A percentile compares a stretch with the other conserved stretches of the same genome.
Conservation (phyloP, 306 rosid genomes). For the Sicyos edulis region DNA sequence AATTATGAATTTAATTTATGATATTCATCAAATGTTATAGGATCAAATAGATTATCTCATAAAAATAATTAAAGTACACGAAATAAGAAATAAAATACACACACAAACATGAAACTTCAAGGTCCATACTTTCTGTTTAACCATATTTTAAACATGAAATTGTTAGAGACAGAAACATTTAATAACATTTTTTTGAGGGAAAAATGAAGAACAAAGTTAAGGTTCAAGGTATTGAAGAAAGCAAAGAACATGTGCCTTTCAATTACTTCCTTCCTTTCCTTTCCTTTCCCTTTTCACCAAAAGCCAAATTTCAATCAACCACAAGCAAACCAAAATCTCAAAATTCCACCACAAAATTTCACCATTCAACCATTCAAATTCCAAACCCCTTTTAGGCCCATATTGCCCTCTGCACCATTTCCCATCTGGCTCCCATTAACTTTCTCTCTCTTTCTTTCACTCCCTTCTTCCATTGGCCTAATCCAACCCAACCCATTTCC, state of each 20-base stretch:
- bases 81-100: too few species aligned
- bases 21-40: too few species aligned
- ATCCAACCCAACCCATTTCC: not conserved
- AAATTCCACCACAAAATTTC: not conserved
- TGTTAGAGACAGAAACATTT: too few species aligned
- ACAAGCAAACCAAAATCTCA: not conserved
- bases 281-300: constrained; percentile 27
- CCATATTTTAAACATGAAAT: not conserved
- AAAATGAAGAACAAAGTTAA: too few species aligned
- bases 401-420: constrained; percentile 9
- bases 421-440: not conserved
- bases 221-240: constrained; percentile 26
- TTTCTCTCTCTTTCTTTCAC: constrained; percentile 16
- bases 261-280: constrained; percentile 9
- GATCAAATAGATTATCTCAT: too few species aligned
- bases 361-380: not conserved
- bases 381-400: constrained; percentile 3
- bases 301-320: not conserved
- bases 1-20: too few species aligned
- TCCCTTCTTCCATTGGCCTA: constrained; percentile 24
- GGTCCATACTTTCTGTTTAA: too few species aligned
- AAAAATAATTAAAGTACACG: too few species aligned
- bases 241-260: constrained; percentile 48
- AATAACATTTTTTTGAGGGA: too few species aligned
- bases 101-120: too few species aligned